These are phyloP conservation scores for Colletotrichum plurivorum DNA, from an alignment of 2,329 filamentous ascomycete genomes.

Conservation along the genomic window DNA sequence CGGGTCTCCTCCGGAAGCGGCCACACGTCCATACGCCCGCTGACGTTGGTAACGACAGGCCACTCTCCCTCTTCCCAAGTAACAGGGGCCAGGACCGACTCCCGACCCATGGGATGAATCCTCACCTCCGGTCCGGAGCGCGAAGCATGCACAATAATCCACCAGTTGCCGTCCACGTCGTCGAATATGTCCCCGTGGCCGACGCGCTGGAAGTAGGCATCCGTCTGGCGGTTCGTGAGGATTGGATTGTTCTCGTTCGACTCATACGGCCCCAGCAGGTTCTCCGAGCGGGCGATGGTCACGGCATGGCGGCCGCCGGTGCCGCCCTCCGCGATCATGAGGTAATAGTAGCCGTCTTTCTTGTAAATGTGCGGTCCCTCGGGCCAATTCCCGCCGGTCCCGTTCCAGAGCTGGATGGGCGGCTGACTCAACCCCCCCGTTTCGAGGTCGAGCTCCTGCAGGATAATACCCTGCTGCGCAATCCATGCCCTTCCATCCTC, in stretches of 20 bases:
- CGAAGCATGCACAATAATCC: conserved; percentile 62
- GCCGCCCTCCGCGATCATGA: conserved; percentile 67
- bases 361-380: conserved; percentile 69
- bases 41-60: neutral
- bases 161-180: conserved; percentile 63
- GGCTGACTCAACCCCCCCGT: conserved; percentile 50
- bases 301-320: conserved; percentile 57
- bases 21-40: no score
- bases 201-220: conserved; percentile 57
- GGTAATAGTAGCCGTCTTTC: conserved; percentile 65
- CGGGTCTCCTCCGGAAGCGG: no score
- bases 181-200: conserved; percentile 62
- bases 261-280: conserved; percentile 59
- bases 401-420: conserved; percentile 57
- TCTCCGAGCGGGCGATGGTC: conserved; percentile 57
- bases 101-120: conserved; percentile 64
- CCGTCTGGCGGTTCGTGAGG: conserved; percentile 55
- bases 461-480: conserved; percentile 43
- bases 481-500: conserved; percentile 60
- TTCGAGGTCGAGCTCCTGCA: conserved; percentile 50
- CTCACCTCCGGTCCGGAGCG: conserved; percentile 57
- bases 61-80: neutral
- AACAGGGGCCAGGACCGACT: conserved; percentile 63
- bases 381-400: conserved; percentile 56
- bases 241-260: conserved; percentile 58